These are phyloP conservation scores for Zymoseptoria crescenta DNA, from an alignment of 2,329 filamentous ascomycete species.

Conservation along the genomic window DNA sequence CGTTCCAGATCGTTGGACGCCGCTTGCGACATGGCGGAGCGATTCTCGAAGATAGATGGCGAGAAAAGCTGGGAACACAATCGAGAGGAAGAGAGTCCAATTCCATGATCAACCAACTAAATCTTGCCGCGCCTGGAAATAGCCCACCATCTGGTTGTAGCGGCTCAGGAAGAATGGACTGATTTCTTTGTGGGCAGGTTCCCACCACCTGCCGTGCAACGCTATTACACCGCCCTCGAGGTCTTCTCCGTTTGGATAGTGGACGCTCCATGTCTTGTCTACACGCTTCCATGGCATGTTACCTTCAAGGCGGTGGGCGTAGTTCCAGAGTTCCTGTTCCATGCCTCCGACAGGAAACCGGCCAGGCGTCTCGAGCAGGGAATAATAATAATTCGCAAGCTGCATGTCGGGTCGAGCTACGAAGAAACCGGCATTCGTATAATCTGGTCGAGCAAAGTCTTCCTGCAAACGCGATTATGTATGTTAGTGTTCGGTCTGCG, in stretches of 20 bases:
- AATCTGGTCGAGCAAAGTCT: not conserved
- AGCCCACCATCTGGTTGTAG: too few relatives aligned
- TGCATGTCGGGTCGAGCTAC: slow-evolving; percentile 24
- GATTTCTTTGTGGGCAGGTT: too few relatives aligned
- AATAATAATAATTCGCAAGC: slow-evolving; percentile 27
- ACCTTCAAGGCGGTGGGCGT: slow-evolving; percentile 28
- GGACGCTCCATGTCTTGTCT: slow-evolving; percentile 33
- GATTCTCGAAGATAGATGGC: too few relatives aligned
- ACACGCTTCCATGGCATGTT: slow-evolving; percentile 36
- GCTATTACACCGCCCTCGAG: slow-evolving; percentile 30
- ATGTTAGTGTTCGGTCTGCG: too few relatives aligned
- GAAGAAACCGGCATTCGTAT: slow-evolving; percentile 33
- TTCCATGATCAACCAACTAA: too few relatives aligned
- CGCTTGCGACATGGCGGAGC: too few relatives aligned
- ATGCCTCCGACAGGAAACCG: slow-evolving; percentile 27
- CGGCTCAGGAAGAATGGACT: too few relatives aligned
- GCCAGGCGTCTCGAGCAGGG: slow-evolving; percentile 23
- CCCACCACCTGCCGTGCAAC: slow-evolving; percentile 30
- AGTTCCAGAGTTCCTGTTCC: slow-evolving; percentile 33
- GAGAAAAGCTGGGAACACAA: too few relatives aligned
- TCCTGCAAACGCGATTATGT: too few relatives aligned
- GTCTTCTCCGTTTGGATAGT: slow-evolving; percentile 31
- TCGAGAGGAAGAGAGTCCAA: too few relatives aligned
- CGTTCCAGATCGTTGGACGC: too few relatives aligned
- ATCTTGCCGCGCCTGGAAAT: too few relatives aligned